Evolutionary conservation across 2,329 filamentous ascomycete species (phyloP).

Genomic region (Botryotinia globosa): DNA sequence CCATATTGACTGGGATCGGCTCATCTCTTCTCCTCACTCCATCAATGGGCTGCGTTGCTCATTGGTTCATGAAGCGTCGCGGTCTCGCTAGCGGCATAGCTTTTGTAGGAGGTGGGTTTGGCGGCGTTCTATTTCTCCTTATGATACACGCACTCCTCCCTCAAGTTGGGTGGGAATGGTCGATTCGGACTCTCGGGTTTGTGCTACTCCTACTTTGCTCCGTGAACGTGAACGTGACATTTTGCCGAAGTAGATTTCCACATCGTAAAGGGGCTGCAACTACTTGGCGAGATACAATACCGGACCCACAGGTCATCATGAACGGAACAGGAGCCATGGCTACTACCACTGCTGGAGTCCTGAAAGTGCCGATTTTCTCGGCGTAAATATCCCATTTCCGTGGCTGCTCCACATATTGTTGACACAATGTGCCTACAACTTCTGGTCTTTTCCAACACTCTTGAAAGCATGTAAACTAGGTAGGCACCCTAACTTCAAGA

Average conservation of each 20-base stretch:
- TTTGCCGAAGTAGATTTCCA: slow-evolving; percentile 55
- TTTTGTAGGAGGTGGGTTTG: slow-evolving; percentile 70
- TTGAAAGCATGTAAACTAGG: background rate
- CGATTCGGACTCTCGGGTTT: slow-evolving; percentile 31
- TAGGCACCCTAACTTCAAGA: background rate
- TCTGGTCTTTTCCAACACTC: background rate
- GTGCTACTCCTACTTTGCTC: slow-evolving; percentile 29
- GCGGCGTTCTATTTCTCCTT: slow-evolving; percentile 64
- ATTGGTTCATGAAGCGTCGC: slow-evolving; percentile 74
- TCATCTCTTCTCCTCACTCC: slow-evolving; percentile 75
- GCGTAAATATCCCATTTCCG: background rate
- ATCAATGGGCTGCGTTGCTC: slow-evolving; percentile 72
- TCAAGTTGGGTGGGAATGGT: slow-evolving; percentile 33
- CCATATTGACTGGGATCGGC: slow-evolving; percentile 70
- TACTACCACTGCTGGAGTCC: slow-evolving; percentile 64
- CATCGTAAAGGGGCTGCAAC: background rate
- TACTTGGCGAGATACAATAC: slow-evolving; percentile 51
- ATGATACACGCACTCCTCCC: slow-evolving; percentile 39
- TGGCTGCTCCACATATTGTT: background rate
- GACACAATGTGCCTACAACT: background rate
- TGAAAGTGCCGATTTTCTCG: slow-evolving; percentile 37
- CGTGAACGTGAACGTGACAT: slow-evolving; percentile 28
- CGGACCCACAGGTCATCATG: slow-evolving; percentile 49
- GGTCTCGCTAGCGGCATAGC: slow-evolving; percentile 84
- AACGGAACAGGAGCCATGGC: slow-evolving; percentile 62